Percentiles rank a stretch among this genome's conserved stretches.
Evolutionary conservation across 176 grass and related monocot genomes (phyloP).

Genomic region (Thalia dealbata): DNA sequence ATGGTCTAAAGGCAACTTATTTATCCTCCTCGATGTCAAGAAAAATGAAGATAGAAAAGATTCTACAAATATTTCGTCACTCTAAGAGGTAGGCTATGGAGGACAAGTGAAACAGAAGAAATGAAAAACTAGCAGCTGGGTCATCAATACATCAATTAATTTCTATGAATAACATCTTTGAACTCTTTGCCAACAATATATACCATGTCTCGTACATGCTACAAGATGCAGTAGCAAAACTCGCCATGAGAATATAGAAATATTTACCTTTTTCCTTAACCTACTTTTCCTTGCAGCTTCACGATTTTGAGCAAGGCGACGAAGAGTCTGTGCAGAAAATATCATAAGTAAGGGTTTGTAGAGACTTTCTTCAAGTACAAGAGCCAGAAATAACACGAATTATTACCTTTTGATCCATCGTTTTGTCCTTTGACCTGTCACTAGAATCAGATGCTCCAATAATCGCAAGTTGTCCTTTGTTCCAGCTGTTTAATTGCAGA

Average conservation of each 20-base stretch:
- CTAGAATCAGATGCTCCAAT: constrained; percentile 17
- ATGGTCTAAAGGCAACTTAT: neutral
- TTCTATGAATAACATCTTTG: neutral
- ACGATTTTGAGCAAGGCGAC: constrained; percentile 94
- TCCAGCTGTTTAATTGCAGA: no score
- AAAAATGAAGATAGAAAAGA: neutral
- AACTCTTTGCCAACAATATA: constrained; percentile 5
- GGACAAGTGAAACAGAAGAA: neutral
- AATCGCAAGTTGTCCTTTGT: neutral
- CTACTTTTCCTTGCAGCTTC: constrained; percentile 97
- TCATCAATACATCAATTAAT: neutral
- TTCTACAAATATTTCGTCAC: neutral
- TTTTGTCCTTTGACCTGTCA: constrained; percentile 51
- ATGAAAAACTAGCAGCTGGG: neutral
- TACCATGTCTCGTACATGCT: neutral
- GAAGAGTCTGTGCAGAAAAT: constrained; percentile 41
- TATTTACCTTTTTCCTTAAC: constrained; percentile 88
- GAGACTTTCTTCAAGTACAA: neutral
- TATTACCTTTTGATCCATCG: constrained; percentile 67
- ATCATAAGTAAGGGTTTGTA: constrained; percentile 10
- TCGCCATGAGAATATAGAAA: neutral
- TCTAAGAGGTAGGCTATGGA: neutral
- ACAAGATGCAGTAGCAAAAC: neutral
- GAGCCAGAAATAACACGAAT: constrained; percentile 12
- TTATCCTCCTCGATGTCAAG: neutral